Evolutionary conservation across 176 grass and related monocot genomes (phyloP), one percentile per base, ranked within the genome.

Genomic region (Metroxylon sagu): DNA sequence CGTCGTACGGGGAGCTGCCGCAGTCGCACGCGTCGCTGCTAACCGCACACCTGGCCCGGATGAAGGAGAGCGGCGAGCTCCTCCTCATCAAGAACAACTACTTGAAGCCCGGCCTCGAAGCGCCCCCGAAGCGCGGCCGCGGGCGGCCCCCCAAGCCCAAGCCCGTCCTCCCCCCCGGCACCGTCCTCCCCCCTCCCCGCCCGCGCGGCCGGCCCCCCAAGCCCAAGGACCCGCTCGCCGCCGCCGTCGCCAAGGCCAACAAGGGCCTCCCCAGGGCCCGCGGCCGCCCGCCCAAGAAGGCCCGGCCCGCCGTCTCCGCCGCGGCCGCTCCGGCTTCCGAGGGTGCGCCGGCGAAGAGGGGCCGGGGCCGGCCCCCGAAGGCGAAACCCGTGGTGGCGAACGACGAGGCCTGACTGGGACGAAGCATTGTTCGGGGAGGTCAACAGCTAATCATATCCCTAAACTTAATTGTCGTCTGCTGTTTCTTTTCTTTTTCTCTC

Each of bases 41-140:
- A 18, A 27, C 62, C 19, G 49, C 48, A 18, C 62, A 65, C 49
- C 25, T 65, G 31, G 49, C 43, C 23, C 48, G 49, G 14, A 65
- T 65, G 62, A 53, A 28, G 49, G 62, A 65, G 25, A 65, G 25
- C 62, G 62, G 62, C 3, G 49, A 52, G 23, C 62, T 53, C 12
- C 62, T 52, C 21, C 49, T 52, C 39, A 1, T 52, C 62, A 48
- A 18, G 31, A 26, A 52, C 48, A 14, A 65, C 62, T 65, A 65
- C 49, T 26, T 16, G 21, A 50, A 28, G 49, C 62, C 49, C 23
- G 62, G 49, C 3, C 4, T 23, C 4, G 3, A 26, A 4, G 48
- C 23, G 16, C 25, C 49, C 1, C 48, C 7, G 2, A 65, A 65
- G 62, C 49, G 62, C 19, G 62, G 62, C 4, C 62, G 23, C 62